phyloP scores from a whole-genome alignment of 495 filamentous ascomycete species.

The Xylaria nigripes region DNA sequence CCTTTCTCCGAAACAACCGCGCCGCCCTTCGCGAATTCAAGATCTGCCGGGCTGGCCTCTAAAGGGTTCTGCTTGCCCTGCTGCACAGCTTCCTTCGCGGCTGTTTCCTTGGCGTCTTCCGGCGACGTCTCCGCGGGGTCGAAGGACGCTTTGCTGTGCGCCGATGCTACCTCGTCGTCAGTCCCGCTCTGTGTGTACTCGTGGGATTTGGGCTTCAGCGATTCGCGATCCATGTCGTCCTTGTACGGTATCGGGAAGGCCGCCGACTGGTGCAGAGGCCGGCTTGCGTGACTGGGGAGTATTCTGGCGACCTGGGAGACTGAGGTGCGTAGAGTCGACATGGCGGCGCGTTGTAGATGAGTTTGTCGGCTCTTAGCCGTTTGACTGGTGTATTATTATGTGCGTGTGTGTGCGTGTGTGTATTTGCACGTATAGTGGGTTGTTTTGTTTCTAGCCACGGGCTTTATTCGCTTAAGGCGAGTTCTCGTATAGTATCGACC shows the following conservation, averaged over 20 bases:
- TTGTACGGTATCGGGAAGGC: slow-evolving; percentile 22
- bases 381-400: too few relatives aligned
- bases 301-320: slow-evolving; percentile 9
- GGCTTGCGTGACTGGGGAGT: slow-evolving; percentile 8
- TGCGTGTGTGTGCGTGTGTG: too few relatives aligned
- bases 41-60: slow-evolving; percentile 31
- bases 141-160: slow-evolving; percentile 32
- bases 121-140: slow-evolving; percentile 34
- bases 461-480: too few relatives aligned
- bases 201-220: slow-evolving; percentile 30
- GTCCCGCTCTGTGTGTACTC: slow-evolving; percentile 32
- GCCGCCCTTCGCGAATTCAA: slow-evolving; percentile 21
- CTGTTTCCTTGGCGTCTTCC: slow-evolving; percentile 22
- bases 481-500: too few relatives aligned
- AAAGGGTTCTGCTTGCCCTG: slow-evolving; percentile 31
- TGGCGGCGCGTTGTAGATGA: neutral
- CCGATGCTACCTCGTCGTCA: slow-evolving; percentile 31
- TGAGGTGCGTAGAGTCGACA: slow-evolving; percentile 15
- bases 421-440: neutral
- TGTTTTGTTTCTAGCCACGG: too few relatives aligned
- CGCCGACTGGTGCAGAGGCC: slow-evolving; percentile 18
- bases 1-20: slow-evolving; percentile 6
- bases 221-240: slow-evolving; percentile 35
- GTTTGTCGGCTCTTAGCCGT: too few relatives aligned
- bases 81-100: slow-evolving; percentile 15